Conservation (phyloP, 140 eudicot species). For the Anethum foeniculum region DNA sequence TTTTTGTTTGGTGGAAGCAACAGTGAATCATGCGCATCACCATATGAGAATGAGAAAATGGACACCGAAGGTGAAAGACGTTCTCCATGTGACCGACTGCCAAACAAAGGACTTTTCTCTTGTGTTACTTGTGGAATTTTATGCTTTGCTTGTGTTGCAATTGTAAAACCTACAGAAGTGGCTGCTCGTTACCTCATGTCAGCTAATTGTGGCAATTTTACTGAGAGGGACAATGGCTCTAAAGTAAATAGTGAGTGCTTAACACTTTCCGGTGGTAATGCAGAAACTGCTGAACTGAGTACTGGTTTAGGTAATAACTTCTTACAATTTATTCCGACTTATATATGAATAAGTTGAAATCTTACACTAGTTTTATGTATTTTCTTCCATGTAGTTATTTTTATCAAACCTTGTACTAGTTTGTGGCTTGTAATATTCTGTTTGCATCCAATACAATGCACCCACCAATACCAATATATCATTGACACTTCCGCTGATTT, state of each 20-base stretch:
- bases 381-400: background rate
- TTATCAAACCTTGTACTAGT: conserved; percentile 11
- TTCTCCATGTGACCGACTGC: conserved; percentile 36
- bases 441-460: background rate
- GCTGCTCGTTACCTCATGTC: conserved; percentile 71
- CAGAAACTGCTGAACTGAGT: conserved; percentile 25
- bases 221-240: conserved; percentile 26
- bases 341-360: background rate
- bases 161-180: conserved; percentile 70
- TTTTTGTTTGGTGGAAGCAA: conserved; percentile 23
- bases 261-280: conserved; percentile 24
- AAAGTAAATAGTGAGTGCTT: conserved; percentile 24
- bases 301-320: conserved; percentile 42
- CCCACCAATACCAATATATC: background rate
- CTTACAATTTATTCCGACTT: background rate
- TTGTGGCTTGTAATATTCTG: conserved; percentile 11
- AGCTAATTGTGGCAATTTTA: conserved; percentile 47
- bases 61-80: conserved; percentile 20
- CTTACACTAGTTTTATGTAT: background rate
- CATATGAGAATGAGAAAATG: conserved; percentile 12
- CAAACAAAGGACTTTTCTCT: conserved; percentile 68
- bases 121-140: conserved; percentile 93
- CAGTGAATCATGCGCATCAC: conserved; percentile 14
- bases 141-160: conserved; percentile 82
- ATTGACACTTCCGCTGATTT: background rate